Evolutionary conservation across 257 asterid species (phyloP), one percentile per base, ranked within the genome.

Genomic region (Fraxinus anomala): DNA sequence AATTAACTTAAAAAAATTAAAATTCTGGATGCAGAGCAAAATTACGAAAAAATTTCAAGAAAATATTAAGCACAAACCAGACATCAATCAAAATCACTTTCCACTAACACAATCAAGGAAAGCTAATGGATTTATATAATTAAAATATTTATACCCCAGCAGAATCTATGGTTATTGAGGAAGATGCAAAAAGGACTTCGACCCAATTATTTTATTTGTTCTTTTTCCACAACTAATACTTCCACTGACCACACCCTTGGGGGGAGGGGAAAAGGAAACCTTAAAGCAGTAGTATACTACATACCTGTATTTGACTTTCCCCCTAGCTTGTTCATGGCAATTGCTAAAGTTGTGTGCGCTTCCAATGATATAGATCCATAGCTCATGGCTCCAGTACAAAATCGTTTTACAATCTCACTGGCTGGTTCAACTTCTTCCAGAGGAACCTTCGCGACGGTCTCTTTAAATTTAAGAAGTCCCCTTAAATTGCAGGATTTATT

Each of bases 311-410:
- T 96, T 1, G 99, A 96, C 89, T 91, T 96, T 10, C 99, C 99
- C 73, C 99, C 99, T 68, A 96, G 86, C 76, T 81, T 89, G 86
- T 96, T 96, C 99, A 96, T 96, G 9, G 99, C 99, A 67, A 88
- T 82, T 44, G 99, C 99, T 80, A 96, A 96, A 72, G 99, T 92
- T 39, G 96, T 21, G 77, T 96, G 99, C 34, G 99, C 94, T 87
- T 96, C 99, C 86, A 96, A 81, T 31, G 99, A 96, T 80, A 96
- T 96, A 65, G 99, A 96, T 56, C 99, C 99, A 77, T 96, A 96
- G 83, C 99, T 93, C 98, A 96, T 96, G 44, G 98, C 99, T 68
- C 99, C 99, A 61, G 99, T 96, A 79, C 92, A 88, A 83, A 96
- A 96, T 3, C 96, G 94, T 76, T 93, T 93, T 10, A 96, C 99